Percentiles rank a stretch among this genome's conserved stretches.
These are phyloP conservation scores for Dictyostelium discoideum DNA, from an alignment of 78 protist species.

Conservation along the genomic window DNA sequence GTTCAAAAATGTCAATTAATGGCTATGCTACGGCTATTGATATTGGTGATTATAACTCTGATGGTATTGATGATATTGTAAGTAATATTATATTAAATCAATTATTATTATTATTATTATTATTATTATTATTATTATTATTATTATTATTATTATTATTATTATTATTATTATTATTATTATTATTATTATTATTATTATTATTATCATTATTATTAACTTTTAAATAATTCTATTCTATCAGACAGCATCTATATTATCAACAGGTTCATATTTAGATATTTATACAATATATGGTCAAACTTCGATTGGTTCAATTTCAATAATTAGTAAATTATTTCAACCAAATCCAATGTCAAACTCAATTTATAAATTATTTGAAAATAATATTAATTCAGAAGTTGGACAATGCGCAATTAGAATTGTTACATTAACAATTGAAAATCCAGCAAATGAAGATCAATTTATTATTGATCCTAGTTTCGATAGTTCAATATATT, in stretches of 20 bases:
- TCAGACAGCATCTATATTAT: neutral
- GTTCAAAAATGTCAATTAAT: neutral
- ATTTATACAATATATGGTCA: neutral
- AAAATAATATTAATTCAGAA: neutral
- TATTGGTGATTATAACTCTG: slow-evolving; percentile 18
- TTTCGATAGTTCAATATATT: neutral
- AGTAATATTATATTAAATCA: too few relatives aligned
- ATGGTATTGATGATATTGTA: neutral
- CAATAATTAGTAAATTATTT: neutral
- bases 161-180: too few relatives aligned
- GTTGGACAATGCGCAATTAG: neutral
- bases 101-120: too few relatives aligned
- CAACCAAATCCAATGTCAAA: neutral
- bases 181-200: too few relatives aligned
- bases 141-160: too few relatives aligned
- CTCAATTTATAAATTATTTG: neutral
- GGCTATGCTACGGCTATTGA: neutral
- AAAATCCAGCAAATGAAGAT: neutral
- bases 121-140: too few relatives aligned
- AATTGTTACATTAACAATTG: neutral
- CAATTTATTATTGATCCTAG: neutral
- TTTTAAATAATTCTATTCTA: neutral
- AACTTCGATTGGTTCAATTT: neutral
- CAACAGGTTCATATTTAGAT: too few relatives aligned
- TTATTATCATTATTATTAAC: too few relatives aligned